These are phyloP conservation scores for Rhododendron williamsianum DNA, from an alignment of 148 eudicot species.

Conservation along the genomic window DNA sequence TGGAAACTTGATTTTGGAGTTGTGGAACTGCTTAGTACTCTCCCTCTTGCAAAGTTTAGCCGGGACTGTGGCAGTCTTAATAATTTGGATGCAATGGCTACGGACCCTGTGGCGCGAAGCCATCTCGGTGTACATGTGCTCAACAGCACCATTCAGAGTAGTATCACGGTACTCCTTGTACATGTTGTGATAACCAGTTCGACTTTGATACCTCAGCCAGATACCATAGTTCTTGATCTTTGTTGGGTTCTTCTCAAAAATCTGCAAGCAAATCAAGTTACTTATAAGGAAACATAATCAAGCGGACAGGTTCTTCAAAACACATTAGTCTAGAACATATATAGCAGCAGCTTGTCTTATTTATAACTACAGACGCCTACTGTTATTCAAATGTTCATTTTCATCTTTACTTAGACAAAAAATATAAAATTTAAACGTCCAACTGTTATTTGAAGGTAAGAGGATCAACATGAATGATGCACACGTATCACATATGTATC, in stretches of 20 bases:
- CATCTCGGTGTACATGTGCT: slow-evolving; percentile 87
- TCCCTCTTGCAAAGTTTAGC: slow-evolving; percentile 86
- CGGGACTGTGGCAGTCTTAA: slow-evolving; percentile 70
- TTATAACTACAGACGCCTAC: background rate
- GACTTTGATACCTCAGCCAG: slow-evolving; percentile 73
- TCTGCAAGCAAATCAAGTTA: slow-evolving; percentile 24
- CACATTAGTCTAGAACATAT: background rate
- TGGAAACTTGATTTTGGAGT: slow-evolving; percentile 68
- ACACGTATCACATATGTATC: background rate
- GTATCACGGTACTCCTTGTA: slow-evolving; percentile 90
- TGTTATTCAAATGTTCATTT: background rate
- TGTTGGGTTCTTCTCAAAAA: slow-evolving; percentile 80
- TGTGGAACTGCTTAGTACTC: slow-evolving; percentile 73
- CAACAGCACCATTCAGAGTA: slow-evolving; percentile 70
- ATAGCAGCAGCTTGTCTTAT: background rate
- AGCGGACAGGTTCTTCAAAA: background rate
- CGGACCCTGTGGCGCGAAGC: slow-evolving; percentile 86
- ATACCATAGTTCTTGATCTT: slow-evolving; percentile 80
- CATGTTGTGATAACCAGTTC: slow-evolving; percentile 90
- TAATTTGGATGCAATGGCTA: slow-evolving; percentile 73
- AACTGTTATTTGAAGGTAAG: background rate
- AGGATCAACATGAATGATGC: background rate
- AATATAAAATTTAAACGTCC: background rate
- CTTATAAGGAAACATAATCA: background rate
- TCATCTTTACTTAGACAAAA: background rate